A percentile compares a stretch with the other conserved stretches of the same genome.
phyloP scores from a whole-genome alignment of 225 moss, liverwort and hornwort genomes.

The Pleurozium schreberi region DNA sequence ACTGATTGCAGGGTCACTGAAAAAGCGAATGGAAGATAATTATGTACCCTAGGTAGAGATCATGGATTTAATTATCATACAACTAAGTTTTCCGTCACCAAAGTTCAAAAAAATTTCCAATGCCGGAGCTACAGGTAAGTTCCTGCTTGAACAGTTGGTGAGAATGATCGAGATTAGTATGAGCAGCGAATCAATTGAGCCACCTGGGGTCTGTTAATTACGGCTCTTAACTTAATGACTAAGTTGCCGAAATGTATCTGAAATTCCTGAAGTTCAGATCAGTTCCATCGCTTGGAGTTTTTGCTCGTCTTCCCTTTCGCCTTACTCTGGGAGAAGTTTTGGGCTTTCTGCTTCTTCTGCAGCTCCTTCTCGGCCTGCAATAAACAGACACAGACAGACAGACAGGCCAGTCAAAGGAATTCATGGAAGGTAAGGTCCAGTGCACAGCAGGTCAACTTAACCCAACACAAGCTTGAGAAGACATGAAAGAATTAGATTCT shows the following conservation, averaged over 20 bases:
- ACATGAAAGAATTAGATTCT: neutral
- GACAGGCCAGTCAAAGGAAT: neutral
- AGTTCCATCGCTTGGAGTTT: constrained; percentile 94
- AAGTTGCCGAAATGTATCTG: too few species aligned
- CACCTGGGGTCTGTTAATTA: neutral
- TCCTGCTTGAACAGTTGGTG: constrained; percentile 16
- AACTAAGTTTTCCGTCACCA: neutral
- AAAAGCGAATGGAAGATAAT: neutral
- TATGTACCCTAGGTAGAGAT: neutral
- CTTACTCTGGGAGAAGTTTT: constrained; percentile 56
- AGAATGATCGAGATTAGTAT: neutral
- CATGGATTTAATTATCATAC: neutral
- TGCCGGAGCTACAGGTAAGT: neutral
- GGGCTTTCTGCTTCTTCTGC: constrained; percentile 95
- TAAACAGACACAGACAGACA: neutral
- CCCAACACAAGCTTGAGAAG: neutral
- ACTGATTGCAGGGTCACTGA: neutral
- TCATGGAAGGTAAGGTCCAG: neutral
- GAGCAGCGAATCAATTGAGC: neutral
- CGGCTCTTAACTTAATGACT: too few species aligned
- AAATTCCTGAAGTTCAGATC: too few species aligned
- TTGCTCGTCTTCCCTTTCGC: constrained; percentile 73
- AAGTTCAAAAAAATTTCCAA: neutral
- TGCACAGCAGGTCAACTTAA: neutral
- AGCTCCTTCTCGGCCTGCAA: constrained; percentile 69